Evolutionary conservation across 768 basidiomycete species (phyloP).

Genomic region (Boletus rubroflammeus): DNA sequence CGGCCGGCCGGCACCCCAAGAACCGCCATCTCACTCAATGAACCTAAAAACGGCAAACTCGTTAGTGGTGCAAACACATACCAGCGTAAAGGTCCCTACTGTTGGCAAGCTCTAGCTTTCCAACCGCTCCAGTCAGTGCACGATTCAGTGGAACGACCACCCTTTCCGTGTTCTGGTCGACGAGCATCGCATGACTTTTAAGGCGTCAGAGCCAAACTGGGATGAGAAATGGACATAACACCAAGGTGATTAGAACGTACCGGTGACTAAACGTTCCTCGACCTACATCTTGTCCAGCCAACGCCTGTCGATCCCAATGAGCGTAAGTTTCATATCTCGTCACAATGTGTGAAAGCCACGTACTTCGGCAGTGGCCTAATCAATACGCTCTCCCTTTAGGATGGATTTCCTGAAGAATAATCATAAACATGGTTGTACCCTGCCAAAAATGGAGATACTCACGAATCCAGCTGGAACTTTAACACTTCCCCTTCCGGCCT

Average conservation of each 20-base stretch:
- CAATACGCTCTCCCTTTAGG: conserved; percentile 64
- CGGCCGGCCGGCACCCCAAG: too few relatives aligned
- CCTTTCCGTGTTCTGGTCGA: conserved; percentile 79
- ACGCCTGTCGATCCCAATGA: conserved; percentile 44
- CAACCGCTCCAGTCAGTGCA: conserved; percentile 46
- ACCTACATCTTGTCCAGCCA: conserved; percentile 93
- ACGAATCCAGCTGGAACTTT: conserved; percentile 58
- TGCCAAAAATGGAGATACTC: conserved; percentile 25
- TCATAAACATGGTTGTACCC: background rate
- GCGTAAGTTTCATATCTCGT: background rate
- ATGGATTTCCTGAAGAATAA: conserved; percentile 62
- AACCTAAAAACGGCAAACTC: conserved; percentile 44
- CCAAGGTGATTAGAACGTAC: conserved; percentile 24
- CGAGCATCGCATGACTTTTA: conserved; percentile 70
- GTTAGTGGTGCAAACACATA: background rate
- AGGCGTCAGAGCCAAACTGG: background rate
- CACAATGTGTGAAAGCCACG: conserved; percentile 1
- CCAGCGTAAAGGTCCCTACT: conserved; percentile 45
- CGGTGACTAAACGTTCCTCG: conserved; percentile 86
- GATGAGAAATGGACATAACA: background rate
- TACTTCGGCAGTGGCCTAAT: conserved; percentile 90
- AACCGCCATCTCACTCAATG: conserved; percentile 85
- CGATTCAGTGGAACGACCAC: conserved; percentile 83
- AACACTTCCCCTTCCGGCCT: conserved; percentile 70
- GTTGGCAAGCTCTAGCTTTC: conserved; percentile 82